These are phyloP conservation scores for Capsicum rhomboideum DNA, from an alignment of 257 asterid species.

Conservation along the genomic window DNA sequence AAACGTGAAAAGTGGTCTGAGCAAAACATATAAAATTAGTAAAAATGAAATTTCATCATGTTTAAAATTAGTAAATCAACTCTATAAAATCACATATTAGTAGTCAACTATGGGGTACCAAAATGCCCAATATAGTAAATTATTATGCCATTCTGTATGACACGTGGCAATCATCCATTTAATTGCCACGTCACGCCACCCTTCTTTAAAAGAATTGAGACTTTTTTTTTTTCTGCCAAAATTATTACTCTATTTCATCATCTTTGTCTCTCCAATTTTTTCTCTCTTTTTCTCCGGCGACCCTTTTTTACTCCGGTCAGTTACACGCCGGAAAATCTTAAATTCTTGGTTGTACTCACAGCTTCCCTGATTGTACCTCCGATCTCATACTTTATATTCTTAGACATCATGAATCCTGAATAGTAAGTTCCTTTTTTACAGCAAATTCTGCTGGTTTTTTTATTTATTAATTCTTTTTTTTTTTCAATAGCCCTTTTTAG, in stretches of 20 bases:
- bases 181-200: background rate
- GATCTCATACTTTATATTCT: background rate
- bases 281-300: background rate
- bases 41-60: background rate
- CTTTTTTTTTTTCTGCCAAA: too few relatives aligned
- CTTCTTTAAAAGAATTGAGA: background rate
- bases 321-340: background rate
- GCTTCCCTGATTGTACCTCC: background rate
- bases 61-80: background rate
- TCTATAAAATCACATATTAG: background rate
- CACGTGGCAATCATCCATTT: background rate
- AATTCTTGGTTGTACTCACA: background rate
- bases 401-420: constrained; percentile 68
- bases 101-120: background rate
- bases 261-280: background rate
- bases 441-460: background rate
- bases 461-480: background rate
- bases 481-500: background rate
- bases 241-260: background rate
- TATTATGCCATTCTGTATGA: background rate
- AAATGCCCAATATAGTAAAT: background rate
- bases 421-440: constrained; percentile 31
- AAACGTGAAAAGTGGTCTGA: too few relatives aligned
- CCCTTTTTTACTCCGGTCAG: background rate
- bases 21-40: background rate